These are phyloP conservation scores for Kwoniella sp. DNA, from an alignment of 768 basidiomycete genomes.

Conservation along the genomic window DNA sequence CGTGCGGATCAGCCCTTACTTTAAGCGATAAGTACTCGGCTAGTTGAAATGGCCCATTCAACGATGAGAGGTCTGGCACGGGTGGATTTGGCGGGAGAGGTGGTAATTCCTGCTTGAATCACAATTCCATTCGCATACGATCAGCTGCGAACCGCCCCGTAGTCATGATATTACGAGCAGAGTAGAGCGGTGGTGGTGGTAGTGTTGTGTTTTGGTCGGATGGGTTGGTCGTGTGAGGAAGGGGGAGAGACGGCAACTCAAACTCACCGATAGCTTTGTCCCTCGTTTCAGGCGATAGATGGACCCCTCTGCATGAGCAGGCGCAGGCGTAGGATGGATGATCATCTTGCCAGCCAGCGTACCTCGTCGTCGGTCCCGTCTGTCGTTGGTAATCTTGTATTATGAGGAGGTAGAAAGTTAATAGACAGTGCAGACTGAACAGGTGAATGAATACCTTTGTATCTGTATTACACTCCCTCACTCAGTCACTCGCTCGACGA, in stretches of 20 bases:
- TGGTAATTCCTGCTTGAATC: conserved; percentile 25
- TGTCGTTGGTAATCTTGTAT: too few species aligned
- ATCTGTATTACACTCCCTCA: too few species aligned
- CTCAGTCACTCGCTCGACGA: too few species aligned
- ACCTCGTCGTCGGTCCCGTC: not conserved
- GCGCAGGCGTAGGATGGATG: conserved; percentile 18
- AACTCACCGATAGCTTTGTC: conserved; percentile 38
- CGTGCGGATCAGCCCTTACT: conserved; percentile 81
- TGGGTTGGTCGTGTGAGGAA: not conserved
- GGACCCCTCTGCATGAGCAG: conserved; percentile 9
- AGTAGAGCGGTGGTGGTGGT: too few species aligned
- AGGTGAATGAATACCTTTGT: too few species aligned
- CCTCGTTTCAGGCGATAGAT: conserved; percentile 40
- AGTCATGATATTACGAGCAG: too few species aligned
- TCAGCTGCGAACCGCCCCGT: too few species aligned
- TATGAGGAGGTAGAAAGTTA: too few species aligned
- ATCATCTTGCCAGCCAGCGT: conserved; percentile 26
- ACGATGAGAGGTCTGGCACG: conserved; percentile 41
- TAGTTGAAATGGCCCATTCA: conserved; percentile 90
- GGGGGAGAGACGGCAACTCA: not conserved
- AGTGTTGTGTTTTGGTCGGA: too few species aligned
- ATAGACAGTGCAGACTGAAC: too few species aligned
- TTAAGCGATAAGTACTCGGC: conserved; percentile 91
- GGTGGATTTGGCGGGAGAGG: conserved; percentile 60
- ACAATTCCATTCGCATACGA: not conserved